phyloP scores from a whole-genome alignment of 495 filamentous ascomycete species.

The Neohortaea acidophila region DNA sequence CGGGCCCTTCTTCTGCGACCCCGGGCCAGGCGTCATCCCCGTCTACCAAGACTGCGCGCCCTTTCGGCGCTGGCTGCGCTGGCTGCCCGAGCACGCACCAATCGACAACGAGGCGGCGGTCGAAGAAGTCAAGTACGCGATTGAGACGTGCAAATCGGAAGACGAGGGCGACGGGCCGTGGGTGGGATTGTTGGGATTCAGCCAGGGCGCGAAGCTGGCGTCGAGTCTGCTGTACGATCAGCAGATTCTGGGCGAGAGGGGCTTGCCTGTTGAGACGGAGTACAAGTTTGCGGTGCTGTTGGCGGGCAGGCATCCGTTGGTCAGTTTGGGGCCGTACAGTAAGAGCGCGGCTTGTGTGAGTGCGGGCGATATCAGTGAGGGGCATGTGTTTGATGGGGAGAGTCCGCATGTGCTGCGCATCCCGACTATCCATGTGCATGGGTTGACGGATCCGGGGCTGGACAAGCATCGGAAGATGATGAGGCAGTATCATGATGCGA shows the following conservation, averaged over 20 bases:
- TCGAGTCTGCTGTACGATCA: conserved; percentile 32
- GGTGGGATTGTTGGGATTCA: conserved; percentile 40
- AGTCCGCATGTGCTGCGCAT: conserved; percentile 27
- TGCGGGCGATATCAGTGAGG: conserved; percentile 26
- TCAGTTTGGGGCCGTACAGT: conserved; percentile 30
- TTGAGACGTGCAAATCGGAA: conserved; percentile 23
- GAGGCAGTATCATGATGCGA: conserved; percentile 34
- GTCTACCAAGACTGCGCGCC: conserved; percentile 42
- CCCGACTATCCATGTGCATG: conserved; percentile 53
- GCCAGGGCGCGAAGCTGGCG: conserved; percentile 46
- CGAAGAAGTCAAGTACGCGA: conserved; percentile 24
- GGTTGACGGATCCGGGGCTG: conserved; percentile 39
- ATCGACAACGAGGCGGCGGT: conserved; percentile 30
- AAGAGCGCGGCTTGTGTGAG: conserved; percentile 18
- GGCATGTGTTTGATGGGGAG: conserved; percentile 22
- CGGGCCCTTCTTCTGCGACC: conserved; percentile 36
- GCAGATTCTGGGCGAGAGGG: conserved; percentile 23
- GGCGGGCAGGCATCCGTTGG: conserved; percentile 41
- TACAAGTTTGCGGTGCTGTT: conserved; percentile 35
- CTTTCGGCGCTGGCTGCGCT: conserved; percentile 44
- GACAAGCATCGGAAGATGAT: conserved; percentile 36
- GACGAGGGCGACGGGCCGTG: conserved; percentile 37
- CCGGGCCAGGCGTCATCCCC: conserved; percentile 36
- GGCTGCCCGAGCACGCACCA: conserved; percentile 31
- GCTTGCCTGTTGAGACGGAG: conserved; percentile 18